phyloP scores from a whole-genome alignment of 2,329 filamentous ascomycete species.

The Podosphaera leucotricha region DNA sequence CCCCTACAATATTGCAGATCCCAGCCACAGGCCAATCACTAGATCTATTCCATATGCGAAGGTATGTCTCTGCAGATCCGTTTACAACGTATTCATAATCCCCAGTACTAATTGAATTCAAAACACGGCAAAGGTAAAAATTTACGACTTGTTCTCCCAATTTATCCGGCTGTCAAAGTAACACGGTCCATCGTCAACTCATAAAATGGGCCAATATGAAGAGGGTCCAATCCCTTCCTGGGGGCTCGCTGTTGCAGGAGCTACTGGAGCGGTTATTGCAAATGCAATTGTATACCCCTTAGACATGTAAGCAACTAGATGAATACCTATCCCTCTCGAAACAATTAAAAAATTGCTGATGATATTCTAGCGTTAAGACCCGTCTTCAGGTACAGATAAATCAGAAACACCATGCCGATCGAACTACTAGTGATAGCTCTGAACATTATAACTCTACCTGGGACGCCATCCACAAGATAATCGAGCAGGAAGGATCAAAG shows the following conservation, averaged over 20 bases:
- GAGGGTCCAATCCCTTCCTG: constrained; percentile 47
- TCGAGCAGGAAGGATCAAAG: constrained; percentile 51
- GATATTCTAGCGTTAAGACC: constrained; percentile 57
- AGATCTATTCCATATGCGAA: too few species aligned
- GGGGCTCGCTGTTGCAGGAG: constrained; percentile 80
- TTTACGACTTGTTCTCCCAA: too few species aligned
- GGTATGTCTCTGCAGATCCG: too few species aligned
- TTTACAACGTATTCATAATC: too few species aligned
- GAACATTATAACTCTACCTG: constrained; percentile 68
- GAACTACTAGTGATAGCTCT: constrained; percentile 22
- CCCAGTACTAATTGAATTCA: too few species aligned
- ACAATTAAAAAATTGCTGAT: not conserved
- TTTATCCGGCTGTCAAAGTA: too few species aligned
- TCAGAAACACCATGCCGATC: constrained; percentile 23
- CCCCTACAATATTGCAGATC: too few species aligned
- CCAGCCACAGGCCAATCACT: too few species aligned
- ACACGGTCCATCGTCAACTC: too few species aligned
- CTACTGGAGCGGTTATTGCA: constrained; percentile 76
- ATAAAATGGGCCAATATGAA: constrained; percentile 12
- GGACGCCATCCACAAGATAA: constrained; percentile 72
- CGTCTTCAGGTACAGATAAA: constrained; percentile 88
- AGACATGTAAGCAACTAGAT: constrained; percentile 49
- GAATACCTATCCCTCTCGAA: not conserved
- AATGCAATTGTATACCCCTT: constrained; percentile 92
- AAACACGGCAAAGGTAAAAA: too few species aligned